Percentiles rank a stretch among this genome's conserved stretches.
phyloP scores from a whole-genome alignment of 805 yeast species.

The Metschnikowia hibisci region DNA sequence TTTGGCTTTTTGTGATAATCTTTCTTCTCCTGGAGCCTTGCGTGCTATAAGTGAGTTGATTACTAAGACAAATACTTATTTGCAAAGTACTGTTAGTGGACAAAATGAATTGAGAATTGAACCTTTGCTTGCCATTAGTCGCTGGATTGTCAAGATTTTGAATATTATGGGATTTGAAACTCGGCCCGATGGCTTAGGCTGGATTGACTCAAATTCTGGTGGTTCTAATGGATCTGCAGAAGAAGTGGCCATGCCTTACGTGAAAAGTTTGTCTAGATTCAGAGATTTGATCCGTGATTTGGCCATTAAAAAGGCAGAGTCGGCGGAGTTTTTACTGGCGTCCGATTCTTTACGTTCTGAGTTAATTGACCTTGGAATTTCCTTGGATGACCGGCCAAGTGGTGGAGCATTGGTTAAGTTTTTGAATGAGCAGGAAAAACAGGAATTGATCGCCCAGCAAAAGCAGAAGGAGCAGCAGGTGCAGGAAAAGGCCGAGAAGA shows the following conservation, averaged over 20 bases:
- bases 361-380: conserved; percentile 69
- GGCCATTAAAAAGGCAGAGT: conserved; percentile 60
- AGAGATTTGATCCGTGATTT: conserved; percentile 75
- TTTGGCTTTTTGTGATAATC: conserved; percentile 81
- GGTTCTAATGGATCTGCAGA: conserved; percentile 39
- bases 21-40: conserved; percentile 74
- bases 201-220: conserved; percentile 48
- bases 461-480: conserved; percentile 56
- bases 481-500: conserved; percentile 55
- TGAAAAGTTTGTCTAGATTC: conserved; percentile 70
- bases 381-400: conserved; percentile 82
- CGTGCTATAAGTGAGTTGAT: conserved; percentile 65
- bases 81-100: conserved; percentile 44
- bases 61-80: conserved; percentile 67
- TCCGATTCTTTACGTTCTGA: conserved; percentile 74
- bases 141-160: conserved; percentile 69
- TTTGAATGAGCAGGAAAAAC: conserved; percentile 63
- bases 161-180: conserved; percentile 71
- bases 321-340: conserved; percentile 54
- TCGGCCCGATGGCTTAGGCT: conserved; percentile 71
- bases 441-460: conserved; percentile 52
- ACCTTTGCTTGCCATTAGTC: conserved; percentile 58
- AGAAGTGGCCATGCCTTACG: conserved; percentile 74
- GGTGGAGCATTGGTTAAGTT: conserved; percentile 85
- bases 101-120: conserved; percentile 53